phyloP scores from a whole-genome alignment of 306 rosid genomes.

The Hippophae rhamnoides region DNA sequence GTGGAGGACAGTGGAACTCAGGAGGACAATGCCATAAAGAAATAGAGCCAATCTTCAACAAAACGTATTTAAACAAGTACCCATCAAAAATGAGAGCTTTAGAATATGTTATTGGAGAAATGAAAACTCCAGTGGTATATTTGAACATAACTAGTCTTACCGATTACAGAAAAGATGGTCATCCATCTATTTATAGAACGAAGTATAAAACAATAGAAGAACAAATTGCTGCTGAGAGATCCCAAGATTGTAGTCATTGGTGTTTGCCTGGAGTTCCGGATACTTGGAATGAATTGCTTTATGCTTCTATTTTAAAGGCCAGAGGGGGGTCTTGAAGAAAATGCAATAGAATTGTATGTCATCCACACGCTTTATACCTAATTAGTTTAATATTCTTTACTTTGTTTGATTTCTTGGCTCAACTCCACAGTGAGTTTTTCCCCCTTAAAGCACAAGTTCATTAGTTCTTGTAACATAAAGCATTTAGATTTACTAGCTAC shows the following conservation, averaged over 20 bases:
- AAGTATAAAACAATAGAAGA: slow-evolving; percentile 31
- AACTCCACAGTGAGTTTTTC: no score
- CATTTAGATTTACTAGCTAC: no score
- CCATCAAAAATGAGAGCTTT: slow-evolving; percentile 81
- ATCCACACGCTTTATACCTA: not conserved
- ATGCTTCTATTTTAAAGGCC: slow-evolving; percentile 32
- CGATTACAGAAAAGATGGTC: slow-evolving; percentile 82
- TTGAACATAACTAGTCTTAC: slow-evolving; percentile 81
- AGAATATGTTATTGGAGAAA: slow-evolving; percentile 46
- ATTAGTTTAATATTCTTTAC: not conserved
- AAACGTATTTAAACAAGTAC: slow-evolving; percentile 41
- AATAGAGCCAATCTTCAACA: slow-evolving; percentile 59
- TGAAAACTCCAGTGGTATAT: slow-evolving; percentile 64
- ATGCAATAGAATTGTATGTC: slow-evolving; percentile 4
- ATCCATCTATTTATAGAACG: slow-evolving; percentile 69
- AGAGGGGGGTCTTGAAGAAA: slow-evolving; percentile 19
- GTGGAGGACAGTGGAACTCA: slow-evolving; percentile 95
- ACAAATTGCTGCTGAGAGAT: slow-evolving; percentile 24
- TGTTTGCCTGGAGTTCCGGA: slow-evolving; percentile 65
- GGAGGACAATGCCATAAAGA: slow-evolving; percentile 89
- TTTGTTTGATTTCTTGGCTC: no score
- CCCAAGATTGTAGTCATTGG: slow-evolving; percentile 67
- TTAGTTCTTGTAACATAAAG: no score
- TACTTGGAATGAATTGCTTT: slow-evolving; percentile 51
- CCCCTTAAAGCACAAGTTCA: no score